A percentile compares a stretch with the other conserved stretches of the same genome.
Evolutionary conservation across 2,329 filamentous ascomycete species (phyloP).

Genomic region (Penicillium freii): DNA sequence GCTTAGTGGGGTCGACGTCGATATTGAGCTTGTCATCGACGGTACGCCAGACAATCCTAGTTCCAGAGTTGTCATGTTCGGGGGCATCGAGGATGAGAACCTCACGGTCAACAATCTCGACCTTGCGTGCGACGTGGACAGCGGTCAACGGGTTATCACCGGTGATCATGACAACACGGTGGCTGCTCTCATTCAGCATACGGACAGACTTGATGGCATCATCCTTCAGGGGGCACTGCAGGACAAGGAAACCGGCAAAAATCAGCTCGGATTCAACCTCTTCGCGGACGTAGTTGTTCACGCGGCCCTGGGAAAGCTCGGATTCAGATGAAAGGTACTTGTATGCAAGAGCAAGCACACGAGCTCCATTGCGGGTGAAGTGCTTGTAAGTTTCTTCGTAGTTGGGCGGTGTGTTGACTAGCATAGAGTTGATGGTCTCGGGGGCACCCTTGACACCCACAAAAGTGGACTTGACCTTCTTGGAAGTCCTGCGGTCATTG

Average conservation of each 20-base stretch:
- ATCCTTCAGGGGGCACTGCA: slow-evolving; percentile 94
- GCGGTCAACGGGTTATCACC: slow-evolving; percentile 97
- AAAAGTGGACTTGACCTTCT: slow-evolving; percentile 80
- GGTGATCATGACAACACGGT: slow-evolving; percentile 98
- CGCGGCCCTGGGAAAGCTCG: slow-evolving; percentile 77
- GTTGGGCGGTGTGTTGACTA: slow-evolving; percentile 74
- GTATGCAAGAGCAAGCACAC: slow-evolving; percentile 90
- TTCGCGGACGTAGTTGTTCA: slow-evolving; percentile 93
- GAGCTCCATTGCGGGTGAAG: slow-evolving; percentile 91
- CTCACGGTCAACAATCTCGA: slow-evolving; percentile 96
- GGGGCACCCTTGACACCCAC: slow-evolving; percentile 95
- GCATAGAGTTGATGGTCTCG: slow-evolving; percentile 93
- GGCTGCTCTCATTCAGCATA: slow-evolving; percentile 98
- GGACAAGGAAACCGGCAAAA: slow-evolving; percentile 92
- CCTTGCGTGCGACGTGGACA: slow-evolving; percentile 89
- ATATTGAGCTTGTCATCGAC: slow-evolving; percentile 87
- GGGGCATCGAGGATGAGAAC: slow-evolving; percentile 93
- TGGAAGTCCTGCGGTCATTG: slow-evolving; percentile 68
- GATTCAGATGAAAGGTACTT: slow-evolving; percentile 81
- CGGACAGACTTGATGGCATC: slow-evolving; percentile 91
- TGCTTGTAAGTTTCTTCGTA: slow-evolving; percentile 99
- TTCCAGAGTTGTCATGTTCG: slow-evolving; percentile 77
- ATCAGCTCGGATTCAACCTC: slow-evolving; percentile 79
- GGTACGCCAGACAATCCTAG: slow-evolving; percentile 88
- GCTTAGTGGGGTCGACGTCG: slow-evolving; percentile 76